Evolutionary conservation across 2,329 filamentous ascomycete species (phyloP).

Genomic region (Aquanectria penicillioides): DNA sequence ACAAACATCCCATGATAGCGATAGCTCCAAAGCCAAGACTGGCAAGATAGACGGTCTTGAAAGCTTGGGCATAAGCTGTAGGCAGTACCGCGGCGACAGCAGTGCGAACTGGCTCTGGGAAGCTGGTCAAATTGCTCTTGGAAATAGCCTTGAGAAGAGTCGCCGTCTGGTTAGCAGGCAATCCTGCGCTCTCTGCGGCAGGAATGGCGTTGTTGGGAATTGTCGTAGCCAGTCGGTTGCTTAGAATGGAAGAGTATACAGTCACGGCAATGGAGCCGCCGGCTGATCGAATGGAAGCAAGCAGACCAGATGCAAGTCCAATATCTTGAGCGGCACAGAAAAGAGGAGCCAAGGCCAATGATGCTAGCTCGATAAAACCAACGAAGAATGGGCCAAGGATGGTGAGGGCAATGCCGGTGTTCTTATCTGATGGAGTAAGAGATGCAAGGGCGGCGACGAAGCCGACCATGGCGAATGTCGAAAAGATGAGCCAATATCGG

Average conservation of each 20-base stretch:
- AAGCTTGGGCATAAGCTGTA: conserved; percentile 50
- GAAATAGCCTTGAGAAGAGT: conserved; percentile 47
- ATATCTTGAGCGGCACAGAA: conserved; percentile 53
- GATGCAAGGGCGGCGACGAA: conserved; percentile 48
- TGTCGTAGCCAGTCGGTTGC: conserved; percentile 48
- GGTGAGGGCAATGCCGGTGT: conserved; percentile 46
- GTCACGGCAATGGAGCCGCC: conserved; percentile 50
- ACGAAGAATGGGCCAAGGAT: conserved; percentile 51
- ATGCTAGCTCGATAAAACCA: conserved; percentile 48
- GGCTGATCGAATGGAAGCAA: conserved; percentile 52
- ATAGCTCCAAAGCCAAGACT: conserved; percentile 51
- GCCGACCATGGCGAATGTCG: conserved; percentile 49
- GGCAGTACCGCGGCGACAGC: conserved; percentile 44
- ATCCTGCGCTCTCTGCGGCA: conserved; percentile 48
- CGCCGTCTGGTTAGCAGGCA: conserved; percentile 44
- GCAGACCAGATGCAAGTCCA: conserved; percentile 51
- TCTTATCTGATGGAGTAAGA: conserved; percentile 44
- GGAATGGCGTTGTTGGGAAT: conserved; percentile 48
- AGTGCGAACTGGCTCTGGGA: conserved; percentile 44
- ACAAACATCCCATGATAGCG: conserved; percentile 48
- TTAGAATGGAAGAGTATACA: conserved; percentile 52
- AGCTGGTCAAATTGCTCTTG: conserved; percentile 42
- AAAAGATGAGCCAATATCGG: conserved; percentile 49
- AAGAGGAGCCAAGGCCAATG: conserved; percentile 47
- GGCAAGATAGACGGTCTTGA: conserved; percentile 52